A percentile compares a stretch with the other conserved stretches of the same genome.
Evolutionary conservation across 179 eudicot genomes (phyloP).

Genomic region (Patellifolia procumbens): DNA sequence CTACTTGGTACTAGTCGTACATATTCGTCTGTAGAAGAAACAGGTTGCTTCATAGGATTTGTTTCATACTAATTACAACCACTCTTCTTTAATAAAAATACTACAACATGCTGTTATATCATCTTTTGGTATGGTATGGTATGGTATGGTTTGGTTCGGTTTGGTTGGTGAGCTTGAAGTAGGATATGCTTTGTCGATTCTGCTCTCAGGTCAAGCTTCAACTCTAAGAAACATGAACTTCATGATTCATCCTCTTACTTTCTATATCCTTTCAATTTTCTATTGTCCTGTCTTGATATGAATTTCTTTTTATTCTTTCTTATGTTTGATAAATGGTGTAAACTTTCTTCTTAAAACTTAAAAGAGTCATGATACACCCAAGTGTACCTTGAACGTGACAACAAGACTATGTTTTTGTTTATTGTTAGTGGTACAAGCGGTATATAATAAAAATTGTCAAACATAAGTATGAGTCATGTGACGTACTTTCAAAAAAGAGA

Average conservation of each 20-base stretch:
- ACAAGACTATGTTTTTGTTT: too few relatives aligned
- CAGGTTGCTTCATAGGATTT: conserved; percentile 19
- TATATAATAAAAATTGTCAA: too few relatives aligned
- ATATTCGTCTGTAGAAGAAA: conserved; percentile 25
- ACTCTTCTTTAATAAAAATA: too few relatives aligned
- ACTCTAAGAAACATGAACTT: conserved; percentile 1
- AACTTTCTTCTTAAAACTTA: too few relatives aligned
- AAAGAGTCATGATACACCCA: too few relatives aligned
- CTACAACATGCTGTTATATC: neutral
- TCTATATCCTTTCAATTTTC: neutral
- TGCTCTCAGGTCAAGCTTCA: conserved; percentile 25
- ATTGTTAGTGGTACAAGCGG: too few relatives aligned
- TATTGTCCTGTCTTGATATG: neutral
- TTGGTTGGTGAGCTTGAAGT: conserved; percentile 24
- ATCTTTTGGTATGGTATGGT: too few relatives aligned
- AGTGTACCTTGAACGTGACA: too few relatives aligned
- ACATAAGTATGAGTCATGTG: too few relatives aligned
- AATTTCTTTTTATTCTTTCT: neutral
- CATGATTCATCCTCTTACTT: conserved; percentile 7
- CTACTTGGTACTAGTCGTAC: conserved; percentile 19
- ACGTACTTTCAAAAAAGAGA: too few relatives aligned
- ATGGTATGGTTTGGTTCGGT: too few relatives aligned
- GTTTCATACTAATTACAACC: neutral
- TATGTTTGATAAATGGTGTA: too few relatives aligned
- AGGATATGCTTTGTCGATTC: conserved; percentile 23